Base-by-base conservation (phyloP, 2,329 filamentous ascomycete genomes). In the Paracoccidioides brasiliensis region DNA sequence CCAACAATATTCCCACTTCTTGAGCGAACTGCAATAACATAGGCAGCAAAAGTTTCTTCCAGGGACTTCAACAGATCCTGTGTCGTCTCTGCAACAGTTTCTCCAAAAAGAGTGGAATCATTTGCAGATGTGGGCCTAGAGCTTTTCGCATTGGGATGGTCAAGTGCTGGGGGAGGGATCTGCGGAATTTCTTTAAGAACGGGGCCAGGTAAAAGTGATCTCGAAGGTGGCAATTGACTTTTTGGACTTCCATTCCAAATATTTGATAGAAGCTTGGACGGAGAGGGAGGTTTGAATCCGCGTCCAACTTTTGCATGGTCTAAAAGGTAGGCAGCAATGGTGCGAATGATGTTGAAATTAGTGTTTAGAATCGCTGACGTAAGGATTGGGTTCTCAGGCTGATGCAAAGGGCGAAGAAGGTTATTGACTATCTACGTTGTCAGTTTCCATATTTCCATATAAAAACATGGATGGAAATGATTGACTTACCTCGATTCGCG, bases 1-100 rank as follows among this genome's bases (percentile, higher is more conserved):
- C 87, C 90, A 15, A 94, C 80, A 56, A 95, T 88, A 64, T 90
- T 89, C 37, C 90, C 90, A 67, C 91, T 94, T 44, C 90, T 83
- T 42, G 85, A 84, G 64, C 93, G 88, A 37, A 96, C 75, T 41
- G 87, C 86, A 46, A 90, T 81, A 48, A 90, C 81, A 64, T 94
- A 94, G 22, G 87, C 85, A 0, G 85, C 85, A 61, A 96, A 86
- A 0, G 88, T 90, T 63, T 94, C 86, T 69, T 96, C 90, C 1
- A 95, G 74, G 52, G 83, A 82, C 49, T 84, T 78, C 2, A 91
- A 74, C 0, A 84, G 84, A 66, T 85, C 85, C 56, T 84, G 57
- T 71, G 76, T 62, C 70, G 76, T 66, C 74, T 78, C 61, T 71
- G 76, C 58, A 76, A 72, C 28, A 5, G 62, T 61, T 14, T 81